These are phyloP conservation scores for Hibiscus tridactylites DNA, from an alignment of 345 rosid genomes.

Conservation along the genomic window DNA sequence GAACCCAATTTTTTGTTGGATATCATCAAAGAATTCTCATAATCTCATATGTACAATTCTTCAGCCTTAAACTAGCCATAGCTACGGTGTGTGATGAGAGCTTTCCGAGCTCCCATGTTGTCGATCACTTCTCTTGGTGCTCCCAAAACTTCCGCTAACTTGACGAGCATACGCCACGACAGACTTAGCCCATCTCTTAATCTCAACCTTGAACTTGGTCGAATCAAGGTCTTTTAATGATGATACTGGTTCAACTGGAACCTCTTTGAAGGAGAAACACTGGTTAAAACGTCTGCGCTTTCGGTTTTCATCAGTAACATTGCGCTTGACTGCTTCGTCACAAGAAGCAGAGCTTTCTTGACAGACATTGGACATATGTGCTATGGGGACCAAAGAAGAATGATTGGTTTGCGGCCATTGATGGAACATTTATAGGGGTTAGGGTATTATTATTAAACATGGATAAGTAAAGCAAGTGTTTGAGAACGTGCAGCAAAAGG, in stretches of 20 bases:
- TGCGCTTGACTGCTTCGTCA: not conserved
- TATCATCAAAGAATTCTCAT: not conserved
- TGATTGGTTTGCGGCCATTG: not conserved
- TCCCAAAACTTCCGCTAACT: slow-evolving; percentile 4
- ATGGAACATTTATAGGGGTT: not conserved
- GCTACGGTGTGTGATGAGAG: not conserved
- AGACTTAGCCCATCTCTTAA: slow-evolving; percentile 76
- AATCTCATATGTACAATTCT: not conserved
- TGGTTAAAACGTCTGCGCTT: slow-evolving; percentile 18
- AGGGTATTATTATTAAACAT: not conserved
- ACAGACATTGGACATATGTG: not conserved
- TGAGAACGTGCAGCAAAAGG: not conserved
- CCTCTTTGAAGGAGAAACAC: slow-evolving; percentile 46
- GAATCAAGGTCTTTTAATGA: slow-evolving; percentile 54
- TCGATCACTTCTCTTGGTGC: slow-evolving; percentile 10
- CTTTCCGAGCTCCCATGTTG: not conserved
- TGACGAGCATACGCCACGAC: slow-evolving; percentile 49
- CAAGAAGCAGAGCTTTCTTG: not conserved
- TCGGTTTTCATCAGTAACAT: not conserved
- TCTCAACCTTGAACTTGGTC: slow-evolving; percentile 55
- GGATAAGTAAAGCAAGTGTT: not conserved
- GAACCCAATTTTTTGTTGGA: not conserved
- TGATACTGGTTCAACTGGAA: slow-evolving; percentile 28
- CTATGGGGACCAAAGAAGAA: not conserved
- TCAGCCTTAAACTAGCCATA: not conserved